Evolutionary conservation across 176 grass and related monocot species (phyloP).

Genomic region (Oryza australiensis): DNA sequence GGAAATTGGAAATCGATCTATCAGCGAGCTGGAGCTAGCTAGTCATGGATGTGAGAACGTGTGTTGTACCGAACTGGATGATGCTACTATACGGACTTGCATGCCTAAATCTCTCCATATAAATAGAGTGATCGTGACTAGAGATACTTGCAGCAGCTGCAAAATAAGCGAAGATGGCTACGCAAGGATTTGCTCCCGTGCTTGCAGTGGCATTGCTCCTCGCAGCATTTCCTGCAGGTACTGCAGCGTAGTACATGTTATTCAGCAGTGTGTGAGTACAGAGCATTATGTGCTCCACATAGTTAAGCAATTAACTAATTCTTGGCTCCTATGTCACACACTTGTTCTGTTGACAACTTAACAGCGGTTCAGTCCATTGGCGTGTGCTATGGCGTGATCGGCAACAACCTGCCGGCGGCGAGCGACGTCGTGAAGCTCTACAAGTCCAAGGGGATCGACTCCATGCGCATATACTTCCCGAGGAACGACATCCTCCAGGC

Average conservation of each 20-base stretch:
- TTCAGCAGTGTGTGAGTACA: not conserved
- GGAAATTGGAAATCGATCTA: not conserved
- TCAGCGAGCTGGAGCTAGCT: not conserved
- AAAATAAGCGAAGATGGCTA: not conserved
- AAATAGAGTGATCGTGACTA: not conserved
- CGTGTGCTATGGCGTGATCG: conserved; percentile 47
- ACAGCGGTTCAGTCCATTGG: conserved; percentile 51
- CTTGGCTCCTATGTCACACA: too few relatives aligned
- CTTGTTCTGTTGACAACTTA: too few relatives aligned
- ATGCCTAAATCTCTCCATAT: not conserved
- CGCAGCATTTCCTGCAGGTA: not conserved
- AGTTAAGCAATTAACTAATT: too few relatives aligned
- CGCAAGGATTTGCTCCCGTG: not conserved
- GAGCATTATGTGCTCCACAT: too few relatives aligned
- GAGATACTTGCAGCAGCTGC: not conserved
- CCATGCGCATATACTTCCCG: conserved; percentile 53
- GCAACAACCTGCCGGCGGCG: conserved; percentile 39
- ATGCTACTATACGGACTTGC: not conserved
- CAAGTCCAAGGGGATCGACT: conserved; percentile 20
- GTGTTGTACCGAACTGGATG: not conserved
- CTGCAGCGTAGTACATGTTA: not conserved
- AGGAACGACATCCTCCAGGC: conserved; percentile 32
- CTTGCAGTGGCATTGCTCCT: not conserved
- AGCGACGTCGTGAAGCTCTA: conserved; percentile 46
- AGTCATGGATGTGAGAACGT: not conserved